Base-by-base conservation (phyloP, 495 filamentous ascomycete species). In the Xylaria venustula region DNA sequence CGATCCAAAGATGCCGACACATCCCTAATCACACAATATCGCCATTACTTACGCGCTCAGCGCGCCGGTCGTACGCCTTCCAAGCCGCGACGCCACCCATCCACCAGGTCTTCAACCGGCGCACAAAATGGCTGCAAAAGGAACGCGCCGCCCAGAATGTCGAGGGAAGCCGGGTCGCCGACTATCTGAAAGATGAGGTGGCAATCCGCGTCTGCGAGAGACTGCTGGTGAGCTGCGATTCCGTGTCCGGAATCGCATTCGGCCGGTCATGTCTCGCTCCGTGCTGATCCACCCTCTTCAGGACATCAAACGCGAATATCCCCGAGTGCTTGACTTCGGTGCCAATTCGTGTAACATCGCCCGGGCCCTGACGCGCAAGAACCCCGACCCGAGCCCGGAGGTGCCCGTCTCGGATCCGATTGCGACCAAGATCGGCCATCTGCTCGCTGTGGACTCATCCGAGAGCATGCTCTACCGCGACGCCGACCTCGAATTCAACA, bases 311-410 rank as follows among this genome's bases (percentile, higher is more conserved):
- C 90, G 95, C 25, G 77, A 84, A 34, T 94, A 95, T 71, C 86
- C 88, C 23, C 77, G 85, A 49, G 90, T 93, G 45, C 91, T 99
- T 64, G 95, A 99, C 73, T 86, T 97, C 23, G 95, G 94, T 60
- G 93, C 95, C 61, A 96, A 97, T 73, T 87, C 92, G 58, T 97
- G 93, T 81, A 94, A 97, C 77, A 90, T 99, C 69, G 94, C 92
- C 7, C 84, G 85, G 55, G 86, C 87, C 48, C 80, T 97, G 14
- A 88, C 88, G 20, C 79, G 78, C n/a, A 83, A 87, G 36, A 79
- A 87, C 71, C 84, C 85, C 6, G 85, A 88, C 66, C 80, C 83
- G 2, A 79, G 84, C 60, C 73, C 77, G 11, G 70, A 78, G 37
- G 68, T 69, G 1, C 75, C 81, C 40, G 64, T 71, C n/a, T 80